Base-by-base conservation (phyloP, 2,329 filamentous ascomycete genomes). In the Aspergillus sp. region DNA sequence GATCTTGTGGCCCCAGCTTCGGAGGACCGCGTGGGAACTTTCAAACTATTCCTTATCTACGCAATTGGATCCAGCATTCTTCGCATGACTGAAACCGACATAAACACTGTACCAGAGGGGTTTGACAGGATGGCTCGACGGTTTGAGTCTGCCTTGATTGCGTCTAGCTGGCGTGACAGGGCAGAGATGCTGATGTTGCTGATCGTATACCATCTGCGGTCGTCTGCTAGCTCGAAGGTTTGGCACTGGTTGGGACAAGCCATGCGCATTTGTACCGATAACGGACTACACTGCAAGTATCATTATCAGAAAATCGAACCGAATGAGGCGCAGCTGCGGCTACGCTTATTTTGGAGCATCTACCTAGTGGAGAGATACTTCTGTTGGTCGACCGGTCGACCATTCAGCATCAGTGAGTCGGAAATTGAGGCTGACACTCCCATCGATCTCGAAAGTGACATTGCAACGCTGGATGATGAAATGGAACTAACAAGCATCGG, bases 331-430 rank as follows among this genome's bases (percentile, higher is more conserved):
- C 51, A 63, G 30, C 22, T 50, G 14, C 58, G 58, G 2, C 62
- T 60, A 11, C 56, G 67, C n/a, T 51, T 68, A 0, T 70, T 70
- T 51, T 70, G 66, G 67, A 63, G 60, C 43, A 61, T 65, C 7
- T 69, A 70, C 33, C 49, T 66, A 9, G 58, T 66, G 2, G 67
- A 70, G 20, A 49, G 66, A 24, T 60, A 63, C 9, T 59, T 62
- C 10, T 57, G 64, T 3, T 62, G 63, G 49, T 63, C 67, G 0
- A 53, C 69, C 0, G 66, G 67, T 4, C 60, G 66, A 10, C 67
- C 67, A 14, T 64, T 68, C 11, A 65, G 66, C 36, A 67, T 70
- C 10, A 53, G 63, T 2, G 66, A 70, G 35, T 60, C 66, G 40
- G 65, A 69, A n/a, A 68, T 69, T 35, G 65, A 67, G 41, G 61